Base-by-base conservation (phyloP, 2,329 filamentous ascomycete species). In the Thermoascus crustaceus region DNA sequence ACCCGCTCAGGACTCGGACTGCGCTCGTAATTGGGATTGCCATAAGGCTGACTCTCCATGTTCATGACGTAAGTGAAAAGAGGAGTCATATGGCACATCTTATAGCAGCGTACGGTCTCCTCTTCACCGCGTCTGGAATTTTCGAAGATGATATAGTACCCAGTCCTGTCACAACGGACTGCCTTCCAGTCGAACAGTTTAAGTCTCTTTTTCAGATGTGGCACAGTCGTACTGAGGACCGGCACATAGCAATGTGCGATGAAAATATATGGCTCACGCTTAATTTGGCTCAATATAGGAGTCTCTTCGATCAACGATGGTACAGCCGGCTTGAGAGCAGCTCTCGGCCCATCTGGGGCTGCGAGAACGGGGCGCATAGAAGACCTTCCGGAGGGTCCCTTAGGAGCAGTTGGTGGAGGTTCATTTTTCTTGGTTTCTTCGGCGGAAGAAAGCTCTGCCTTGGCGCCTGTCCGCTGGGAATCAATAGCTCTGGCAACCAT, bases 61-160 rank as follows among this genome's bases (percentile, higher is more conserved):
- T 78, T 76, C 83, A 98, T 89, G 41, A 75, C 73, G 49, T 96
- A 96, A 1, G 83, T 95, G 66, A 98, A 98, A 44, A 98, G 76
- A 4, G 83, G 75, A 27, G 82, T 81, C 56, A 83, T 81, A 55
- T 95, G 80, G 46, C 84, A 87, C 34, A 80, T 75, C 35, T 76
- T 72, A 58, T 78, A 88, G 55, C 88, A 95, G 42, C 83, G 74
- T 47, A 85, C 80, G 1, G 86, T 81, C 60, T 95, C 87, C 37
- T 80, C 71, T 49, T 87, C 80, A 2, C 89, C 89, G 6, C 73
- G 69, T 36, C 76, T 74, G 2, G 78, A 85, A 49, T 89, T 82
- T 33, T 84, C 77, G 52, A 98, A 98, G n/a, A 87, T 70, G 34
- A 96, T 78, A 56, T 85, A 96, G 60, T 95, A 98, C 1, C 91